These are phyloP conservation scores for Desmodesmus armatus DNA, from an alignment of 139 green algal species.

Conservation along the genomic window DNA sequence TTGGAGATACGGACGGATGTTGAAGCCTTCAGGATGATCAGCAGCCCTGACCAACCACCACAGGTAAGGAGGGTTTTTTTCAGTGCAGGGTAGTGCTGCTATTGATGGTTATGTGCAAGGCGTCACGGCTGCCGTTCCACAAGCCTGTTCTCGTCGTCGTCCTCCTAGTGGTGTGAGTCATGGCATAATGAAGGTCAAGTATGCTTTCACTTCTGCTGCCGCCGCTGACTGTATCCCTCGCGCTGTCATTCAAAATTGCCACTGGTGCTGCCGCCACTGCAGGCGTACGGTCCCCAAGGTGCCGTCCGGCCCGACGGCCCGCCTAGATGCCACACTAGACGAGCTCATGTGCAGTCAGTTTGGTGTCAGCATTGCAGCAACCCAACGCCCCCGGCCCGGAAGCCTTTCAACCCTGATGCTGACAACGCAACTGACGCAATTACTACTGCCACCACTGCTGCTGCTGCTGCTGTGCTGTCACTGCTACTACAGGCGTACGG, in stretches of 20 bases:
- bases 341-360: slow-evolving; percentile 47
- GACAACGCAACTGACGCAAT: neutral
- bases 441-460: neutral
- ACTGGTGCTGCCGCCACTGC: neutral
- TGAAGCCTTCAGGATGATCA: slow-evolving; percentile 28
- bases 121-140: too few species aligned
- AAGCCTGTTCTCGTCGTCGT: too few species aligned
- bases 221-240: too few species aligned
- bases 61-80: too few species aligned
- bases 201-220: too few species aligned
- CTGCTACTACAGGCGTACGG: neutral
- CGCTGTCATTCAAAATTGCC: neutral
- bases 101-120: too few species aligned
- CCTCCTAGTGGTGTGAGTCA: too few species aligned
- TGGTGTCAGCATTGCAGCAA: neutral
- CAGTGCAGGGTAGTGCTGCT: too few species aligned
- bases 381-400: neutral
- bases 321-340: slow-evolving; percentile 35
- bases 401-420: neutral
- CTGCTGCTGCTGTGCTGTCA: neutral
- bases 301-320: neutral
- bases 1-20: slow-evolving; percentile 50
- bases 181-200: too few species aligned
- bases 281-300: neutral
- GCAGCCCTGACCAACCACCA: slow-evolving; percentile 17